Conservation (phyloP, 2,329 filamentous ascomycete species). For the Huntiella abstrusa region DNA sequence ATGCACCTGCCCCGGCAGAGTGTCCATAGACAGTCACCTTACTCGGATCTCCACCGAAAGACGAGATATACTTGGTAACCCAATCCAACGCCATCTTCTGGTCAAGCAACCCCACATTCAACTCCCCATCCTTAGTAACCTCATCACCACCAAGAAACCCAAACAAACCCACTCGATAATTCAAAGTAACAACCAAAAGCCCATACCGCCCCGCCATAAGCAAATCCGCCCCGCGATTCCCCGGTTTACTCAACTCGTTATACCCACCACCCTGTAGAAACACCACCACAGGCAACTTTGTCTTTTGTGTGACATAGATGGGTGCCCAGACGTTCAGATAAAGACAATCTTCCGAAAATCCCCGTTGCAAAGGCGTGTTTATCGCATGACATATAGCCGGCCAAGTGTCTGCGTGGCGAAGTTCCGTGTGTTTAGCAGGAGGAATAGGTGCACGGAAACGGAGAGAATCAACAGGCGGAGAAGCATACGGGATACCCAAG, state of each 20-base stretch:
- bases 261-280: slow-evolving; percentile 27
- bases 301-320: slow-evolving; percentile 14
- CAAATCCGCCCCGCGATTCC: slow-evolving; percentile 23
- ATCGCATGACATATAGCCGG: slow-evolving; percentile 20
- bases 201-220: slow-evolving; percentile 20
- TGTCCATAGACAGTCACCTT: slow-evolving; percentile 26
- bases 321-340: slow-evolving; percentile 31
- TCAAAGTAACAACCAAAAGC: slow-evolving; percentile 25
- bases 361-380: slow-evolving; percentile 14
- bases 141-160: slow-evolving; percentile 27
- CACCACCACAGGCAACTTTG: slow-evolving; percentile 22
- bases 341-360: slow-evolving; percentile 25
- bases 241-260: slow-evolving; percentile 26
- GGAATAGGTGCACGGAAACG: slow-evolving; percentile 22
- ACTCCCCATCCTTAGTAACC: slow-evolving; percentile 15
- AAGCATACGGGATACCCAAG: slow-evolving; percentile 21
- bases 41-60: slow-evolving; percentile 26
- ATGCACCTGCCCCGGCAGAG: slow-evolving; percentile 26
- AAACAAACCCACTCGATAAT: slow-evolving; percentile 28
- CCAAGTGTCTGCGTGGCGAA: slow-evolving; percentile 16
- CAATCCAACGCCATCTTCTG: slow-evolving; percentile 31
- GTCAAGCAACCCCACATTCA: slow-evolving; percentile 28
- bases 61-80: slow-evolving; percentile 18
- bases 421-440: slow-evolving; percentile 17
- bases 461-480: slow-evolving; percentile 19